Conservation (phyloP, 2,329 filamentous ascomycete species). For the Fusarium tricinctum region DNA sequence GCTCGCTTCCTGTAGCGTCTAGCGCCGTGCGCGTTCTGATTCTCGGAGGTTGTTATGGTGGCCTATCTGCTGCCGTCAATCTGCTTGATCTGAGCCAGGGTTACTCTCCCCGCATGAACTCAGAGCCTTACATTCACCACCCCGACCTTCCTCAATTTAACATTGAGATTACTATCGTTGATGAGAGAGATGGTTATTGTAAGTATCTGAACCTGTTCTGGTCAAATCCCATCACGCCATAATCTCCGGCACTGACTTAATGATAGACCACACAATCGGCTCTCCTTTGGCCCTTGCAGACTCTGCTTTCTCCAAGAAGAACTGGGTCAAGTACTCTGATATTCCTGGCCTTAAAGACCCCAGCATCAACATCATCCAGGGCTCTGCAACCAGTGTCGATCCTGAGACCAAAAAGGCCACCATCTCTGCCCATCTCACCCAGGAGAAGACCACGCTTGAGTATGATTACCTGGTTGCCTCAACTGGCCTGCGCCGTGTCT, state of each 20-base stretch:
- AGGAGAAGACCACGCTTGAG: conserved; percentile 57
- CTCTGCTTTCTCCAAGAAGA: conserved; percentile 72
- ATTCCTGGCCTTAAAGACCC: conserved; percentile 75
- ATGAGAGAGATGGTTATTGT: conserved; percentile 89
- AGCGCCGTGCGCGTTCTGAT: conserved; percentile 71
- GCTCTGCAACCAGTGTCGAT: conserved; percentile 73
- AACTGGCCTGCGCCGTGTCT: conserved; percentile 77
- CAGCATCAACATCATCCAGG: conserved; percentile 75
- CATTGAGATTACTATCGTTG: conserved; percentile 79
- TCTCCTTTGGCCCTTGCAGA: conserved; percentile 79
- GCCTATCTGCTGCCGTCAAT: conserved; percentile 75
- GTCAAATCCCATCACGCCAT: not conserved
- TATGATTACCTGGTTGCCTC: conserved; percentile 85
- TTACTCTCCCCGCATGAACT: conserved; percentile 62
- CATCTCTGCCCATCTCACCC: conserved; percentile 64
- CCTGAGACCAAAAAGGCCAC: conserved; percentile 70
- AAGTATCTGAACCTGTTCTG: conserved; percentile 52
- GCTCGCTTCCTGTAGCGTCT: conserved; percentile 47
- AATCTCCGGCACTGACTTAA: conserved; percentile 15
- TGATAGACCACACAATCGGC: conserved; percentile 79
- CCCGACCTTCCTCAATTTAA: conserved; percentile 63
- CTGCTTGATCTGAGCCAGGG: conserved; percentile 75
- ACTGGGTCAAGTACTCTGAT: conserved; percentile 78
- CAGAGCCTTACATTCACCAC: conserved; percentile 57
- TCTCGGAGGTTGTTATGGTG: conserved; percentile 80